phyloP scores from a whole-genome alignment of 441 rosid species.

The Jatropha multifida region DNA sequence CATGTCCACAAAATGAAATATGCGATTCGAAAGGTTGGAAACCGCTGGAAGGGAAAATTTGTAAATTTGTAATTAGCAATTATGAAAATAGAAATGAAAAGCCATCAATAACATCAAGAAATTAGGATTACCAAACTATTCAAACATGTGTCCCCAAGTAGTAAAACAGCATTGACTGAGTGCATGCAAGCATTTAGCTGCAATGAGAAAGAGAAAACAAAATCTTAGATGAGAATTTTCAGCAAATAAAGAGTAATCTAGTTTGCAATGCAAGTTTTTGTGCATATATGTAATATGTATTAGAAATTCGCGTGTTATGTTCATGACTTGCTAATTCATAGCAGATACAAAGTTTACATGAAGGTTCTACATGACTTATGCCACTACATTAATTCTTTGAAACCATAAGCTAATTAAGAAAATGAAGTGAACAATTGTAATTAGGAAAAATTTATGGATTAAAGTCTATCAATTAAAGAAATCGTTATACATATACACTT shows the following conservation, averaged over 20 bases:
- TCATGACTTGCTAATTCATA: not conserved
- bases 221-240: not conserved
- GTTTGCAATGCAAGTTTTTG: not conserved
- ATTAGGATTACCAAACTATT: conserved; percentile 56
- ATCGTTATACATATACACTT: not conserved
- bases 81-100: conserved; percentile 1
- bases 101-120: conserved; percentile 4
- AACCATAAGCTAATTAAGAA: not conserved
- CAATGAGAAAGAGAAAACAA: conserved; percentile 23
- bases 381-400: not conserved
- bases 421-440: not conserved
- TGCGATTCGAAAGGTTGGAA: conserved; percentile 72
- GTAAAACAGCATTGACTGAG: conserved; percentile 65
- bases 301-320: not conserved
- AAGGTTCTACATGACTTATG: not conserved
- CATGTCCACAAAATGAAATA: conserved; percentile 74
- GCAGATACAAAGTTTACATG: not conserved
- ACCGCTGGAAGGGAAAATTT: conserved; percentile 46
- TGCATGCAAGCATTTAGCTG: conserved; percentile 77
- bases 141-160: conserved; percentile 64
- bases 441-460: not conserved
- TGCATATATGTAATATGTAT: not conserved
- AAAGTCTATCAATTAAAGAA: not conserved
- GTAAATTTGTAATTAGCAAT: conserved; percentile 1
- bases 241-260: not conserved